phyloP scores from a whole-genome alignment of 164 flowering plant species.

The Litsea cubeba region DNA sequence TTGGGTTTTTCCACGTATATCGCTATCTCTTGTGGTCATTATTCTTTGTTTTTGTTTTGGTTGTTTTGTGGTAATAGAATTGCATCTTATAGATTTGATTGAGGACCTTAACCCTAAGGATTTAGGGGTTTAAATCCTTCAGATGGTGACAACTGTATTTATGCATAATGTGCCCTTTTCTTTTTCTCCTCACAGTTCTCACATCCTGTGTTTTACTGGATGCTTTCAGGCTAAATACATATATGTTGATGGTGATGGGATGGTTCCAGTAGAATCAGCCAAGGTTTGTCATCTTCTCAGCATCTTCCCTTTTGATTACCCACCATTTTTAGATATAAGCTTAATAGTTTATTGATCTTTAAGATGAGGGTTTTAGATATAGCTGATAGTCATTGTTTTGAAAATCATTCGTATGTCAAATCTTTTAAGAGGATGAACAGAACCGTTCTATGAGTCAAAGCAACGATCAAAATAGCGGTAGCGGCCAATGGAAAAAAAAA shows the following conservation, averaged over 20 bases:
- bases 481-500: too few relatives aligned
- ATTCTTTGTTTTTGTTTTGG: too few relatives aligned
- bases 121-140: too few relatives aligned
- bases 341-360: not conserved
- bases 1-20: too few relatives aligned
- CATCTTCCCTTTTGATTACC: not conserved
- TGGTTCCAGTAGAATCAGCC: slow-evolving; percentile 96
- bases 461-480: too few relatives aligned
- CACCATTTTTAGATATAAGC: not conserved
- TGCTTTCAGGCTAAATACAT: slow-evolving; percentile 63
- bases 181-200: not conserved
- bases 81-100: too few relatives aligned
- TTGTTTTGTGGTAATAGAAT: too few relatives aligned
- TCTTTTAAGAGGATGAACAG: too few relatives aligned
- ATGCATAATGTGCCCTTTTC: not conserved
- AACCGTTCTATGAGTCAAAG: too few relatives aligned
- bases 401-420: not conserved
- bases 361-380: not conserved
- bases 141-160: too few relatives aligned
- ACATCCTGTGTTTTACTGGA: not conserved
- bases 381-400: not conserved
- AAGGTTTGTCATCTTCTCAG: slow-evolving; percentile 42
- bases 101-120: too few relatives aligned
- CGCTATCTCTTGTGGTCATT: too few relatives aligned
- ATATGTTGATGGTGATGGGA: slow-evolving; percentile 95